phyloP scores from a whole-genome alignment of 345 rosid genomes.

The Durio zibethinus region DNA sequence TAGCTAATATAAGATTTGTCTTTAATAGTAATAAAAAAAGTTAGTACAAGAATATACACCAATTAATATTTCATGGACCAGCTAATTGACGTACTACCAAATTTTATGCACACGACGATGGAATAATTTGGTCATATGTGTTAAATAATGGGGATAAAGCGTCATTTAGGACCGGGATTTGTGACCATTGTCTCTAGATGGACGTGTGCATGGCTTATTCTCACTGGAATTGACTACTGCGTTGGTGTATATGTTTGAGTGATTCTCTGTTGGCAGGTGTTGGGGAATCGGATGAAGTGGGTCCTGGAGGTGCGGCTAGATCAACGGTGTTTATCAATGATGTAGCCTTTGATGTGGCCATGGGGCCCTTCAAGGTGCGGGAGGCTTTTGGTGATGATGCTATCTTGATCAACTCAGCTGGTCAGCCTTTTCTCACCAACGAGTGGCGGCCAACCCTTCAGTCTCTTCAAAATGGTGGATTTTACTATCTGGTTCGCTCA shows the following conservation, averaged over 20 bases:
- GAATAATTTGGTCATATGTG: slow-evolving; percentile 1
- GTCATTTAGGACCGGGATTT: slow-evolving; percentile 20
- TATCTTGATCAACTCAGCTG: slow-evolving; percentile 63
- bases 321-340: slow-evolving; percentile 82
- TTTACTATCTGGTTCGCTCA: slow-evolving; percentile 63
- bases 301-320: slow-evolving; percentile 22
- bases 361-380: slow-evolving; percentile 73
- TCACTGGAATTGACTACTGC: slow-evolving; percentile 24
- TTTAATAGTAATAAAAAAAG: background rate
- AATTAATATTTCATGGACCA: background rate
- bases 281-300: slow-evolving; percentile 23
- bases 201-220: slow-evolving; percentile 47
- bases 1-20: background rate
- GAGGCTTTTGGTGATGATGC: slow-evolving; percentile 89
- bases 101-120: background rate
- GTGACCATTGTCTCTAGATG: slow-evolving; percentile 23
- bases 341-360: slow-evolving; percentile 67
- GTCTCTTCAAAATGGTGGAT: slow-evolving; percentile 81
- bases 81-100: background rate
- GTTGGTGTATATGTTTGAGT: background rate
- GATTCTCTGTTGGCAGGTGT: slow-evolving; percentile 25
- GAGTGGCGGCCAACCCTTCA: slow-evolving; percentile 81
- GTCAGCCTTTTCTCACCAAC: slow-evolving; percentile 75
- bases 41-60: background rate
- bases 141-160: background rate